A percentile compares a stretch with the other conserved stretches of the same genome.
Conservation (phyloP, 108 stramenopile species). For the Craspedostauros australis region DNA sequence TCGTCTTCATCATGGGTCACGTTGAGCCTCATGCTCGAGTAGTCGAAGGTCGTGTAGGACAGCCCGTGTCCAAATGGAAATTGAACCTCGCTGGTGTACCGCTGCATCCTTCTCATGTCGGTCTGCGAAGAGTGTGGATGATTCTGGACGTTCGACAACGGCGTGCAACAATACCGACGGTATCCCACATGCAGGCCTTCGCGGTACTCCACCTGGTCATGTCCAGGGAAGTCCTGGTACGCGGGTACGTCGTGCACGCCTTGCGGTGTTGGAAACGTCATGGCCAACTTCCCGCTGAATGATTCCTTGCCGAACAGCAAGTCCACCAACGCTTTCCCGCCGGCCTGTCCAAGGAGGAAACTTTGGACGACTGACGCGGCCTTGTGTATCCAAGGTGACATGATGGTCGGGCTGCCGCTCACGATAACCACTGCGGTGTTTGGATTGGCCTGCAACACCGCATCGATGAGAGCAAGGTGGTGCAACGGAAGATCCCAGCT, state of each 20-base stretch:
- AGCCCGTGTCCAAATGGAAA: slow-evolving; percentile 77
- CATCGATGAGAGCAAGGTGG: slow-evolving; percentile 36
- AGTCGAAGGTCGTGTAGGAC: slow-evolving; percentile 58
- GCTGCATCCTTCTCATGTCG: slow-evolving; percentile 22
- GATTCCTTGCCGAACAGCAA: slow-evolving; percentile 52
- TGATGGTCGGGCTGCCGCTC: too few species aligned
- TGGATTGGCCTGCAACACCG: slow-evolving; percentile 17
- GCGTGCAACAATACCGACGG: too few species aligned
- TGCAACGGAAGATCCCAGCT: slow-evolving; percentile 26
- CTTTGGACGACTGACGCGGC: too few species aligned
- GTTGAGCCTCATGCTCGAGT: slow-evolving; percentile 19
- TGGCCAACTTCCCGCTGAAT: slow-evolving; percentile 49
- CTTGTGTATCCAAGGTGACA: too few species aligned
- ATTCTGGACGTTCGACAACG: too few species aligned
- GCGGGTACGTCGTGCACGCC: slow-evolving; percentile 25
- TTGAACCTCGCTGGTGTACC: slow-evolving; percentile 22
- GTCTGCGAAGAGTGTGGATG: too few species aligned
- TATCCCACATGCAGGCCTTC: slow-evolving; percentile 72
- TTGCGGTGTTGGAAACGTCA: slow-evolving; percentile 40
- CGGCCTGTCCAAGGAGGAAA: slow-evolving; percentile 59
- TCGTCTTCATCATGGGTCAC: slow-evolving; percentile 12
- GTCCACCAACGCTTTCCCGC: slow-evolving; percentile 53
- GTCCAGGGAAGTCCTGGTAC: slow-evolving; percentile 30
- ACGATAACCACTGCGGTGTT: slow-evolving; percentile 42
- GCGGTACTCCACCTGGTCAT: slow-evolving; percentile 36